Evolutionary conservation across 2,329 filamentous ascomycete genomes (phyloP).

Genomic region (Cladosporium oxysporum): DNA sequence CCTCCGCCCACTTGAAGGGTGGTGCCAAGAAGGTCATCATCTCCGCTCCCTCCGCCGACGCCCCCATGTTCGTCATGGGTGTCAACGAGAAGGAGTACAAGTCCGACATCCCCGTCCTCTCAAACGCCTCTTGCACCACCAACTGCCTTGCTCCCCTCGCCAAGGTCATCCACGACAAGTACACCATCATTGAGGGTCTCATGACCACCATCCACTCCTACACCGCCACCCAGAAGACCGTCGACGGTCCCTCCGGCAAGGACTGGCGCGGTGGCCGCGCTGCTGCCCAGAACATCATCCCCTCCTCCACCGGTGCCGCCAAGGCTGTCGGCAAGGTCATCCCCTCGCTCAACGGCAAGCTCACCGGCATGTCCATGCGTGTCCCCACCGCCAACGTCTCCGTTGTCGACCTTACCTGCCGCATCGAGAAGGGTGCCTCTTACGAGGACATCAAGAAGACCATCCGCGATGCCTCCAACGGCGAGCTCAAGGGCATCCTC

Average conservation of each 20-base stretch:
- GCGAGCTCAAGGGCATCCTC: constrained; percentile 86
- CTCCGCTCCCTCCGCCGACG: constrained; percentile 89
- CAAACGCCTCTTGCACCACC: constrained; percentile 99
- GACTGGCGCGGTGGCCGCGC: constrained; percentile 99
- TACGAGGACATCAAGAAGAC: constrained; percentile 92
- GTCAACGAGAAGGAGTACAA: constrained; percentile 97
- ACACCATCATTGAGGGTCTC: constrained; percentile 93
- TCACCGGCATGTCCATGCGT: constrained; percentile 99
- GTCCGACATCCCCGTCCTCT: constrained; percentile 87
- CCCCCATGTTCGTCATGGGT: constrained; percentile 99
- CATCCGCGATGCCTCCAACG: constrained; percentile 73
- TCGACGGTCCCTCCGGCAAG: constrained; percentile 96
- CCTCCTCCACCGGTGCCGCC: constrained; percentile 96
- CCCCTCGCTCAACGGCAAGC: constrained; percentile 96
- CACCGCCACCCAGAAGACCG: constrained; percentile 99
- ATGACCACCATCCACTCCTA: constrained; percentile 99
- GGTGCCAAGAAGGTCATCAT: constrained; percentile 92
- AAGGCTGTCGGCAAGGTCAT: constrained; percentile 99
- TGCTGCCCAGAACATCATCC: constrained; percentile 99
- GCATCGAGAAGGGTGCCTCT: constrained; percentile 83
- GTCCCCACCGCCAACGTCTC: constrained; percentile 98
- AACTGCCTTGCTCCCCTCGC: constrained; percentile 99
- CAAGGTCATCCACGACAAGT: constrained; percentile 99
- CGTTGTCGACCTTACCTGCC: constrained; percentile 94
- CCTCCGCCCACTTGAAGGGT: constrained; percentile 87